phyloP scores from a whole-genome alignment of 148 eudicot species.

The Arbutus unedo region DNA sequence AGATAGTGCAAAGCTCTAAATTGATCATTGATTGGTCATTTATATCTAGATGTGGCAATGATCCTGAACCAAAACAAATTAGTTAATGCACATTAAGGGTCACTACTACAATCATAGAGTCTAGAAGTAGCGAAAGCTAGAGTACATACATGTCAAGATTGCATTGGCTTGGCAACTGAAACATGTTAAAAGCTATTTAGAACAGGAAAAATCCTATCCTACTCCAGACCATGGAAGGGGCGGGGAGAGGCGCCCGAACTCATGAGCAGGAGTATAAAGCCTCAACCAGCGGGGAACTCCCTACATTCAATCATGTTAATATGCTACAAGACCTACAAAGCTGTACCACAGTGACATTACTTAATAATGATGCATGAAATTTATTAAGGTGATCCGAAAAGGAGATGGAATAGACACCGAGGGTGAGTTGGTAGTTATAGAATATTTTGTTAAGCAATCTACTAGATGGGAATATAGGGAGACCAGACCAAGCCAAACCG shows the following conservation, averaged over 20 bases:
- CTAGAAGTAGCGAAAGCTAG: background rate
- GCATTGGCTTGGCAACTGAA: background rate
- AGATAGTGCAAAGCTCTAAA: background rate
- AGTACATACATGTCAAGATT: background rate
- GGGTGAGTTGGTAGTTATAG: background rate
- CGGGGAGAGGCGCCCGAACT: background rate
- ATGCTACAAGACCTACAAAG: constrained; percentile 7
- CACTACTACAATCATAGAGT: background rate
- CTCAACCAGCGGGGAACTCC: background rate
- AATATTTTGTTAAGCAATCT: background rate
- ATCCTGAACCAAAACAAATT: background rate
- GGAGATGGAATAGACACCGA: background rate
- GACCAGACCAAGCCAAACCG: background rate
- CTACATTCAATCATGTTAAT: background rate
- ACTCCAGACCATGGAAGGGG: background rate
- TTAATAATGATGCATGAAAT: background rate
- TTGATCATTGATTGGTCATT: background rate
- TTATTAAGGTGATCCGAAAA: background rate
- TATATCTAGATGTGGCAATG: background rate
- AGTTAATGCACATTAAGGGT: background rate
- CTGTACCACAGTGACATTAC: background rate
- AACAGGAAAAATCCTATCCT: background rate
- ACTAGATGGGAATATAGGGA: background rate
- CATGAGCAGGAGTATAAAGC: background rate
- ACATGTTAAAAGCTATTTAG: background rate